Conservation (phyloP, 306 rosid species). For the Gastrolobium bilobum region DNA sequence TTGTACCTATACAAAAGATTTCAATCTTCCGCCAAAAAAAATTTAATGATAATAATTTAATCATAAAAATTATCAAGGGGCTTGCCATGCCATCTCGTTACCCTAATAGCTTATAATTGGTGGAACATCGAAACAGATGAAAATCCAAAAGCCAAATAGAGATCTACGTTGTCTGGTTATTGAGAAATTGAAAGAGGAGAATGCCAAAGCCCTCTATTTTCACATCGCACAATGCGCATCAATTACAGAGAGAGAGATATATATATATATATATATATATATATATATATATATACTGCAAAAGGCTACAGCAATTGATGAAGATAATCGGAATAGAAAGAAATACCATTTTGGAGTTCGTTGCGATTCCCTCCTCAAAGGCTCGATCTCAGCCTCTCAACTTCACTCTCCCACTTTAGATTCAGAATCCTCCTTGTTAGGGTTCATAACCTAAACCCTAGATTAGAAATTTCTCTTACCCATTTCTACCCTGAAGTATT, state of each 20-base stretch:
- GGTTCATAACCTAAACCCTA: conserved; percentile 48
- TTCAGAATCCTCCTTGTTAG: background rate
- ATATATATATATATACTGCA: no score
- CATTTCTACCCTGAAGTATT: background rate
- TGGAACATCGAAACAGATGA: background rate
- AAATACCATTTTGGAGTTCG: conserved; percentile 40
- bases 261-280: no score
- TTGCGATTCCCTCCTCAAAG: conserved; percentile 19
- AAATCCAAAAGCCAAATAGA: background rate
- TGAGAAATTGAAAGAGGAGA: background rate
- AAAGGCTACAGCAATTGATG: background rate
- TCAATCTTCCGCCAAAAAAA: background rate
- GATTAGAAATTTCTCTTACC: background rate
- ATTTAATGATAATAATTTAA: background rate
- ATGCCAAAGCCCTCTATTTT: background rate
- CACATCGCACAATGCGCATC: background rate
- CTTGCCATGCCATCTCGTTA: no score
- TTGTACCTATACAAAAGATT: background rate
- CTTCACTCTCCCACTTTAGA: conserved; percentile 2
- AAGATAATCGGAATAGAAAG: background rate
- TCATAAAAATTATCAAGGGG: background rate
- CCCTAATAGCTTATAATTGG: background rate
- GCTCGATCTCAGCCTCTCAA: background rate
- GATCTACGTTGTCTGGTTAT: background rate
- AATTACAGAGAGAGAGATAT: conserved; percentile 12